These are phyloP conservation scores for Geotrichum europaeum DNA, from an alignment of 1,139 yeast species.

Conservation along the genomic window DNA sequence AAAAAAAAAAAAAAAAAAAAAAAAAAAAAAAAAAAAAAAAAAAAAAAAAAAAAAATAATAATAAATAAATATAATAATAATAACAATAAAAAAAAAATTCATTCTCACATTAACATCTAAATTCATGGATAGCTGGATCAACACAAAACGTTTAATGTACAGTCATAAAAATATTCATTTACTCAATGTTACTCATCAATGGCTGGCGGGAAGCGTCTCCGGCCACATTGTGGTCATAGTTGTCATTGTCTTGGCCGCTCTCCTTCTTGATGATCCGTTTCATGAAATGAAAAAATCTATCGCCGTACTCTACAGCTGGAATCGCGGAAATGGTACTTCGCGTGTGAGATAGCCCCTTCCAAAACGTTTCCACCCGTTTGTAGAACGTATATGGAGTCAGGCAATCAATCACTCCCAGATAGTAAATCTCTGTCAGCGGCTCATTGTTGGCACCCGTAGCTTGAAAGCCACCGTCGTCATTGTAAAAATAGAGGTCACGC, in stretches of 20 bases:
- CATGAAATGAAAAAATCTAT: conserved; percentile 72
- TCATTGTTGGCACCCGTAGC: conserved; percentile 62
- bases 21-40: no score
- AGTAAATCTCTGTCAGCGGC: conserved; percentile 68
- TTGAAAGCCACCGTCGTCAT: conserved; percentile 80
- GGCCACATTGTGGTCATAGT: not conserved
- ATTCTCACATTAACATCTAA: not conserved
- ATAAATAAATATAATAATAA: no score
- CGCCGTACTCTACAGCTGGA: conserved; percentile 86
- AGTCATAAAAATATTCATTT: not conserved
- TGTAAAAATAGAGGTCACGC: conserved; percentile 52
- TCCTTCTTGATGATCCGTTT: conserved; percentile 27
- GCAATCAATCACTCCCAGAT: conserved; percentile 90
- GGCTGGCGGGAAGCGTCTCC: not conserved
- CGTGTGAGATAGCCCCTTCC: conserved; percentile 67
- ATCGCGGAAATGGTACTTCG: conserved; percentile 75
- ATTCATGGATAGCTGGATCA: not conserved
- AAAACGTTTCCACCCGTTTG: conserved; percentile 78
- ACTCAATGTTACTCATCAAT: not conserved
- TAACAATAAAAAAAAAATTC: not conserved
- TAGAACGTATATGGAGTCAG: conserved; percentile 73
- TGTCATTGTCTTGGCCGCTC: not conserved
- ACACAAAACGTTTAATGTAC: not conserved
- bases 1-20: no score
- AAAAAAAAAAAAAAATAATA: no score